Evolutionary conservation across 805 yeast genomes (phyloP).

Genomic region (Kodamaea sagamina): DNA sequence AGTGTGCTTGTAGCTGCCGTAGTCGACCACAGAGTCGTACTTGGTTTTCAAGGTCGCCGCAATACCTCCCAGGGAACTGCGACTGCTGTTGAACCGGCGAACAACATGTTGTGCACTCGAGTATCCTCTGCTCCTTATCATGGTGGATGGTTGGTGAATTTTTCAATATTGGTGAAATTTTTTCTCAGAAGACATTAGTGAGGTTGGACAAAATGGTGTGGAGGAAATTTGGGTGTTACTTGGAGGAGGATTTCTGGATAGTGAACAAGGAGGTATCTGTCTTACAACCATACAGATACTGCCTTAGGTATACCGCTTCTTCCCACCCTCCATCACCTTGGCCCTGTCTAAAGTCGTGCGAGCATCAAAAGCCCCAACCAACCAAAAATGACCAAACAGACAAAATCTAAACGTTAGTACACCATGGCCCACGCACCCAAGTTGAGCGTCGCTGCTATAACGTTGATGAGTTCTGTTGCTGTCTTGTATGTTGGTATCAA

Average conservation of each 20-base stretch:
- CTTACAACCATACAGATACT: too few species aligned
- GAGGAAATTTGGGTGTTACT: not conserved
- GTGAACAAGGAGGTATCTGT: too few species aligned
- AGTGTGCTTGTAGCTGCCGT: constrained; percentile 42
- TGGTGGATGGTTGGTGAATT: constrained; percentile 9
- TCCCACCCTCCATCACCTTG: too few species aligned
- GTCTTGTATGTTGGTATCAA: constrained; percentile 39
- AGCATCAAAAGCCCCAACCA: constrained; percentile 10
- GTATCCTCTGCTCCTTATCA: constrained; percentile 8
- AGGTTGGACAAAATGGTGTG: not conserved
- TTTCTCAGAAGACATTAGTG: constrained; percentile 8
- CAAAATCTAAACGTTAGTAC: constrained; percentile 3
- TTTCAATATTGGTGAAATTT: constrained; percentile 10
- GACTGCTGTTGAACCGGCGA: constrained; percentile 4
- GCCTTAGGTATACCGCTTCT: too few species aligned
- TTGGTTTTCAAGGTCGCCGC: constrained; percentile 28
- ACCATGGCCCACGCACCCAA: constrained; percentile 38
- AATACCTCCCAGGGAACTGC: constrained; percentile 4
- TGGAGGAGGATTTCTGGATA: too few species aligned
- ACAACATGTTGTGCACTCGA: not conserved
- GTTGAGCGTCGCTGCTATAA: constrained; percentile 41
- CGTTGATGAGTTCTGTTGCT: constrained; percentile 45
- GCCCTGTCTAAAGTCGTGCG: constrained; percentile 8
- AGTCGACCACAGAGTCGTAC: constrained; percentile 36
- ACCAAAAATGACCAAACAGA: constrained; percentile 9